Evolutionary conservation across 768 basidiomycete species (phyloP).

Genomic region (Mycena galericulata): DNA sequence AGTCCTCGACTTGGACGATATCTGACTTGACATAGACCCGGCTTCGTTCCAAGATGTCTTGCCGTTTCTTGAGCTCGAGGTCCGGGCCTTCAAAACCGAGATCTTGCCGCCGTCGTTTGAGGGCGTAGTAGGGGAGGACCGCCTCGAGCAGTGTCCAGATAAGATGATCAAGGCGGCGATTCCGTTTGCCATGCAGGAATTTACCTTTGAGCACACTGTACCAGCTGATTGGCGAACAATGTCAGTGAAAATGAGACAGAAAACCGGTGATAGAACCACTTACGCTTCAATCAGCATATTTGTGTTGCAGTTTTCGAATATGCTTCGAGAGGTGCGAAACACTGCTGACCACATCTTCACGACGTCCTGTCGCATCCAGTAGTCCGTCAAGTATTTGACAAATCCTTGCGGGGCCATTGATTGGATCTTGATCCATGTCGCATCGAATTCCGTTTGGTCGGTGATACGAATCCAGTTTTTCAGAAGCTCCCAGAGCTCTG

Average conservation of each 20-base stretch:
- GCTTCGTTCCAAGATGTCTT: constrained; percentile 7
- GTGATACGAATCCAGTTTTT: constrained; percentile 38
- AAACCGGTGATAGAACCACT: neutral
- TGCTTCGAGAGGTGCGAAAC: constrained; percentile 19
- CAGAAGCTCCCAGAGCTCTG: constrained; percentile 36
- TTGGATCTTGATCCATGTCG: constrained; percentile 32
- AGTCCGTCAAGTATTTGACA: constrained; percentile 33
- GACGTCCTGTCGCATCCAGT: constrained; percentile 33
- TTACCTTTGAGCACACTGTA: constrained; percentile 43
- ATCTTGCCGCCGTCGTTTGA: constrained; percentile 32
- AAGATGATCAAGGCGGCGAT: constrained; percentile 39
- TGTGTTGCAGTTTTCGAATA: constrained; percentile 36
- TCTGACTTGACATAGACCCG: constrained; percentile 11
- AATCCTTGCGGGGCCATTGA: constrained; percentile 11
- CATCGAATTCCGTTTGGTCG: constrained; percentile 32
- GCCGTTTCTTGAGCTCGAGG: constrained; percentile 32
- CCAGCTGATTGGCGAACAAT: constrained; percentile 15
- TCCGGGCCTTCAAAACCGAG: constrained; percentile 39
- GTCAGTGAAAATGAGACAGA: neutral
- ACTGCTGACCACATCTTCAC: constrained; percentile 41
- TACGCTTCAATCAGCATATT: constrained; percentile 44
- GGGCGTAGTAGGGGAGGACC: constrained; percentile 35
- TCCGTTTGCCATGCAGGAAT: constrained; percentile 38
- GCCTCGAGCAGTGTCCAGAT: constrained; percentile 31
- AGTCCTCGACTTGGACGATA: constrained; percentile 13